Evolutionary conservation across 2,329 filamentous ascomycete genomes (phyloP), one percentile per base, ranked within the genome.

Genomic region (Aspergillus aculeatinus): DNA sequence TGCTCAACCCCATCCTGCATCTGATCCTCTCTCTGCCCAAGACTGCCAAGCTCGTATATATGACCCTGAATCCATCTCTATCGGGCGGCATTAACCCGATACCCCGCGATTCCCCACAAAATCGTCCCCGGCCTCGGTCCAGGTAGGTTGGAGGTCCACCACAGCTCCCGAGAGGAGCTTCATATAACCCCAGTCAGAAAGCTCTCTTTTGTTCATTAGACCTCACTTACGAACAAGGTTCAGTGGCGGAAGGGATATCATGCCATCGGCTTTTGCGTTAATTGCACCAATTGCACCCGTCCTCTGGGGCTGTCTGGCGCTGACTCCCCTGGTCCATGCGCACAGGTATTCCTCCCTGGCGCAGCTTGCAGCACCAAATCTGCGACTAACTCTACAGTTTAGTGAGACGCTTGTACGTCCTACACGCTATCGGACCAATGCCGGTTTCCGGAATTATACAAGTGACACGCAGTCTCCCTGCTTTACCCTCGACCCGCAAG

Each of bases 401-500:
- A 55, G 39, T 19, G 52, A 33, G 3, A 48, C 25, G 6, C 21
- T 33, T n/a, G 42, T 48, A 2, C 52, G 19, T 5, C 42, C 51
- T 47, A 54, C 35, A 4, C 16, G 21, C 27, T 54, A 54, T 10
- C 12, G 16, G 7, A 27, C 12, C 4, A 19, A 29, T 29, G 9
- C 23, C 2, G 4, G 33, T 4, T 54, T 54, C 7, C 16, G 16
- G 5, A 27, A 47, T 7, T 47, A 54, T 29, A 44, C 51, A 14
- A 19, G 9, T 3, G 11, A 54, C 23, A 33, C 21, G 7, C n/a
- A 42, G 4, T 35, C 33, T 11, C 31, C 60, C 16, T 62, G 60
- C 54, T 53, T 65, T 35, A 53, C 49, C 7, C 42, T 65, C 2
- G 49, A 59, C 5, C 27, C 42, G 0, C n/a, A 44, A 7, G 31